These are phyloP conservation scores for Conticribra guillardii DNA, from an alignment of 108 stramenopile genomes.

Conservation along the genomic window DNA sequence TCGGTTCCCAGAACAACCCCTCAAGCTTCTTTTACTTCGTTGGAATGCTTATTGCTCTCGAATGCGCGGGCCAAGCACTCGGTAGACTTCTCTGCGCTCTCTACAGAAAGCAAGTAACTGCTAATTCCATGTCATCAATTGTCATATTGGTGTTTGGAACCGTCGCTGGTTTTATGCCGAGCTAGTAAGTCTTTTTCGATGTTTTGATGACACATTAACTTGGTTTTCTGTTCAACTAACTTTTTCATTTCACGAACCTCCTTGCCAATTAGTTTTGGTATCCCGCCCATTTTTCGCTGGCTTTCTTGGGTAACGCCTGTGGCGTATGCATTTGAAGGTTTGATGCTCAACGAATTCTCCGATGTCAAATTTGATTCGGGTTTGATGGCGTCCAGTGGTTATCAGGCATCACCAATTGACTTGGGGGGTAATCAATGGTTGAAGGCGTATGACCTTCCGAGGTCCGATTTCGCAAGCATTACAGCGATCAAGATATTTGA, in stretches of 20 bases:
- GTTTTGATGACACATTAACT: too few relatives aligned
- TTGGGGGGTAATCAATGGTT: slow-evolving; percentile 27
- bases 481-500: slow-evolving; percentile 45
- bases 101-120: slow-evolving; percentile 46
- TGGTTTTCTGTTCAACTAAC: too few relatives aligned
- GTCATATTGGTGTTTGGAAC: slow-evolving; percentile 41
- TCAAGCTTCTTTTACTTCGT: slow-evolving; percentile 50
- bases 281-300: slow-evolving; percentile 40
- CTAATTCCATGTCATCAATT: slow-evolving; percentile 36
- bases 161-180: slow-evolving; percentile 52
- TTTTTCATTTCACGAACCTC: too few relatives aligned
- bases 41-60: slow-evolving; percentile 45
- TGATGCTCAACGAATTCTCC: slow-evolving; percentile 25
- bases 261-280: too few relatives aligned
- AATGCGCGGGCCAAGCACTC: slow-evolving; percentile 51
- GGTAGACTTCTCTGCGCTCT: slow-evolving; percentile 45
- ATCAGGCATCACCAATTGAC: slow-evolving; percentile 9
- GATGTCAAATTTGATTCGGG: not conserved
- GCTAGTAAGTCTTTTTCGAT: too few relatives aligned
- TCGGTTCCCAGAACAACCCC: too few relatives aligned
- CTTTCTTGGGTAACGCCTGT: slow-evolving; percentile 48
- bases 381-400: slow-evolving; percentile 23
- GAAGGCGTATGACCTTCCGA: slow-evolving; percentile 13
- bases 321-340: slow-evolving; percentile 46
- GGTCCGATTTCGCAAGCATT: slow-evolving; percentile 20